These are phyloP conservation scores for Boletus tomentosulus DNA, from an alignment of 768 basidiomycete species.

Conservation along the genomic window DNA sequence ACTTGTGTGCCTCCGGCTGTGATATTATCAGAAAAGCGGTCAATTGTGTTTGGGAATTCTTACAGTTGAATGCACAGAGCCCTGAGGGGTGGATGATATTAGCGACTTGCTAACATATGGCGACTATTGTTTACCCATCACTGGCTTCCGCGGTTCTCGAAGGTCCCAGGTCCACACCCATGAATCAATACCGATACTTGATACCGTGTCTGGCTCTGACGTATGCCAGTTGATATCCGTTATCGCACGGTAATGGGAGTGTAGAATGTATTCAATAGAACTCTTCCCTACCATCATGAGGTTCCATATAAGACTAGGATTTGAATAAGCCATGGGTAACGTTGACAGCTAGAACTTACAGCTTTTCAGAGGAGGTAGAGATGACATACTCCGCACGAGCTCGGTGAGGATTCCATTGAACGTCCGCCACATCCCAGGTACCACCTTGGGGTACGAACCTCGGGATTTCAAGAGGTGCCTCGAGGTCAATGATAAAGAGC, in stretches of 20 bases:
- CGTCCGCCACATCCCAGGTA: conserved; percentile 92
- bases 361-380: conserved; percentile 84
- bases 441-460: conserved; percentile 95
- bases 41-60: conserved; percentile 7
- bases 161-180: conserved; percentile 97
- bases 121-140: conserved; percentile 45
- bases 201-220: conserved; percentile 76
- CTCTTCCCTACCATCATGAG: conserved; percentile 68
- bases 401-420: conserved; percentile 88
- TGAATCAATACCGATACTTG: conserved; percentile 89
- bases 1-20: conserved; percentile 89
- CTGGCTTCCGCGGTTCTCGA: conserved; percentile 61
- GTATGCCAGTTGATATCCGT: conserved; percentile 99
- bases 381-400: conserved; percentile 76
- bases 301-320: conserved; percentile 85
- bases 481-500: conserved; percentile 91
- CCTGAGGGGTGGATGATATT: conserved; percentile 31
- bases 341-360: conserved; percentile 45
- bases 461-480: conserved; percentile 80
- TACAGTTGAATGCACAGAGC: conserved; percentile 55
- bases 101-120: background rate
- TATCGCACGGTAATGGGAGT: conserved; percentile 90
- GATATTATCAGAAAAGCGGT: background rate
- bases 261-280: conserved; percentile 79
- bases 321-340: background rate